phyloP scores from a whole-genome alignment of 768 basidiomycete genomes.

The Tulasnella sp. region DNA sequence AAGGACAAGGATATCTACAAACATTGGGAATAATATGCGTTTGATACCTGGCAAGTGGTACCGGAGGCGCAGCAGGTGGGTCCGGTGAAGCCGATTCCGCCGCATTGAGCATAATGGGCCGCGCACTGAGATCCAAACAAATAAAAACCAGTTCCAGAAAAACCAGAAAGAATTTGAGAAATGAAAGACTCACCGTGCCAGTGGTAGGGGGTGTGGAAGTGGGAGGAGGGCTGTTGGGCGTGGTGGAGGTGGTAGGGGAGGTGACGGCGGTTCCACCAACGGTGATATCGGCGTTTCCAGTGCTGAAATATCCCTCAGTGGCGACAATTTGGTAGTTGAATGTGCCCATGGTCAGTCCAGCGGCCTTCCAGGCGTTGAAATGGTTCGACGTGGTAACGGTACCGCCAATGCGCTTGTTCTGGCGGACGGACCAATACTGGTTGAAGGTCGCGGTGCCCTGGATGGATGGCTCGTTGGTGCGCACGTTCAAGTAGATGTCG shows the following conservation, averaged over 20 bases:
- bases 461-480: slow-evolving; percentile 13
- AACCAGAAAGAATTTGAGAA: no score
- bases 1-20: no score
- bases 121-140: background rate
- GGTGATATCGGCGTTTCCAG: background rate
- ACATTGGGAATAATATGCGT: background rate
- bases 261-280: background rate
- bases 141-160: no score
- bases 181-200: background rate
- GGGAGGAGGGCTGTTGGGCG: background rate
- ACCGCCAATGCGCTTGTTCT: background rate
- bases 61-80: slow-evolving; percentile 9
- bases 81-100: slow-evolving; percentile 6
- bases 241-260: background rate
- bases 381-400: slow-evolving; percentile 15
- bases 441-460: slow-evolving; percentile 14
- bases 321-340: slow-evolving; percentile 14
- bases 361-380: slow-evolving; percentile 14
- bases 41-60: slow-evolving; percentile 8
- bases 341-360: slow-evolving; percentile 11
- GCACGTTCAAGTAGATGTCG: slow-evolving; percentile 11
- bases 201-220: background rate
- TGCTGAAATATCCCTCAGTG: slow-evolving; percentile 10
- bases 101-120: background rate
- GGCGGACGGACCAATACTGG: slow-evolving; percentile 16